These are phyloP conservation scores for Malassezia brasiliensis DNA, from an alignment of 1,284 basidiomycete species.

Conservation along the genomic window DNA sequence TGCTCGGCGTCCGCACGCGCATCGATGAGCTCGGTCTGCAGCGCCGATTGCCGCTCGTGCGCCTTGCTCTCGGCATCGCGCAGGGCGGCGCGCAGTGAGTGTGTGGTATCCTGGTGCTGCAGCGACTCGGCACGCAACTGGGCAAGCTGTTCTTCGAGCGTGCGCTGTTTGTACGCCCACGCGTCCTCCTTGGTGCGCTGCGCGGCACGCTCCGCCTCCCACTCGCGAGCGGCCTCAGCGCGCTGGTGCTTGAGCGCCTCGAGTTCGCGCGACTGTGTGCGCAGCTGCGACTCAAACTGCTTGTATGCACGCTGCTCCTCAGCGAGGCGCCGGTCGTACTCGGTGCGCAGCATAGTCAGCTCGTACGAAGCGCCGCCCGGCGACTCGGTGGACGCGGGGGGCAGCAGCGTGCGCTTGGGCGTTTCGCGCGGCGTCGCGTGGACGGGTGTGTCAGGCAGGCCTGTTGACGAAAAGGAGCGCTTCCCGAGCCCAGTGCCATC, in stretches of 20 bases:
- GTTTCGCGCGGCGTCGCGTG: conserved; percentile 2
- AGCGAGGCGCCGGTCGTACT: conserved; percentile 34
- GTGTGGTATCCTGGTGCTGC: conserved; percentile 18
- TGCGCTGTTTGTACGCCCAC: conserved; percentile 17
- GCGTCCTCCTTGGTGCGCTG: conserved; percentile 20
- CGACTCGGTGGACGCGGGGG: background rate
- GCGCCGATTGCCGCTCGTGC: conserved; percentile 6
- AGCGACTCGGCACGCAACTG: conserved; percentile 20
- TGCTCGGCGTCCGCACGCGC: conserved; percentile 15
- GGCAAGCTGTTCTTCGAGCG: conserved; percentile 23
- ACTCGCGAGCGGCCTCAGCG: conserved; percentile 34
- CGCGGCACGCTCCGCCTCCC: conserved; percentile 31
- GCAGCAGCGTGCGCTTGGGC: background rate
- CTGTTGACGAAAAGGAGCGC: conserved; percentile 5
- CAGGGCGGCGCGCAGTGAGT: conserved; percentile 15
- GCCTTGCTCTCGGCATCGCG: background rate
- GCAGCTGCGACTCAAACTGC: conserved; percentile 28
- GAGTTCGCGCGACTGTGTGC: conserved; percentile 31
- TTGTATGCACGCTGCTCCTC: conserved; percentile 28
- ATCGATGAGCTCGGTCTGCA: conserved; percentile 21
- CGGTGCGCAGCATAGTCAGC: conserved; percentile 25
- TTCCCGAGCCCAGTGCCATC: conserved; percentile 3
- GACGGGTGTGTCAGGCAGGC: background rate
- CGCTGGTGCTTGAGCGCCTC: conserved; percentile 34
- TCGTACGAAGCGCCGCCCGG: conserved; percentile 19